Conservation (phyloP, 2,329 filamentous ascomycete genomes). For the Cladosporium sp. region DNA sequence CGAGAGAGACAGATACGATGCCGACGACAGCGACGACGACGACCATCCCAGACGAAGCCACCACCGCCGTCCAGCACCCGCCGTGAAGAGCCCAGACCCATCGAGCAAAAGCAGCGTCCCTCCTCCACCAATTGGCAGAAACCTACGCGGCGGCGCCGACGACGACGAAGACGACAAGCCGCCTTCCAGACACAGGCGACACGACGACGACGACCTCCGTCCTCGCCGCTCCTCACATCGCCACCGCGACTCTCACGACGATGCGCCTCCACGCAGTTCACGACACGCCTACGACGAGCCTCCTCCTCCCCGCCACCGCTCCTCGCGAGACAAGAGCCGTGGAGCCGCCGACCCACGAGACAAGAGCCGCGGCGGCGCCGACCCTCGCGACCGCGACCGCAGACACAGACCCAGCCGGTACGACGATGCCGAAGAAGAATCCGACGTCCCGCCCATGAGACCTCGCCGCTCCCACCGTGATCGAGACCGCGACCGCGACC, state of each 20-base stretch:
- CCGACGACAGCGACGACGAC: constrained; percentile 11
- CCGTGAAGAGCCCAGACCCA: constrained; percentile 5
- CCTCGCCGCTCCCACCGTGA: constrained; percentile 6
- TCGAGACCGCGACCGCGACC: constrained; percentile 1
- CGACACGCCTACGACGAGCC: constrained; percentile 1
- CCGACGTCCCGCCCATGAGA: constrained; percentile 1
- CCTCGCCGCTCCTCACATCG: constrained; percentile 1
- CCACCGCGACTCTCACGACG: constrained; percentile 6
- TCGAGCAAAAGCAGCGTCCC: constrained; percentile 7
- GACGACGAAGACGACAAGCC: constrained; percentile 10
- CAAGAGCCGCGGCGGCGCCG: background rate
- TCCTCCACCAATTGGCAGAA: constrained; percentile 8
- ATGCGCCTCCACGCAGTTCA: background rate
- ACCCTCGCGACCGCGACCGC: constrained; percentile 9
- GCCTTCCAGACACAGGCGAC: constrained; percentile 3
- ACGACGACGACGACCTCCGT: constrained; percentile 10
- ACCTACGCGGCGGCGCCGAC: constrained; percentile 1
- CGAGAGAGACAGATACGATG: constrained; percentile 8
- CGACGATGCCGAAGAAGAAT: constrained; percentile 10
- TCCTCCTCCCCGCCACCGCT: background rate
- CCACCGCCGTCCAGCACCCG: constrained; percentile 3
- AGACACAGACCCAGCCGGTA: constrained; percentile 9
- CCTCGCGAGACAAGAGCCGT: background rate
- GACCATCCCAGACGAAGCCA: constrained; percentile 1
- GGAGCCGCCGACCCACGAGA: background rate